These are phyloP conservation scores for Candolleomyces eurysporus DNA, from an alignment of 768 basidiomycete species.

Conservation along the genomic window DNA sequence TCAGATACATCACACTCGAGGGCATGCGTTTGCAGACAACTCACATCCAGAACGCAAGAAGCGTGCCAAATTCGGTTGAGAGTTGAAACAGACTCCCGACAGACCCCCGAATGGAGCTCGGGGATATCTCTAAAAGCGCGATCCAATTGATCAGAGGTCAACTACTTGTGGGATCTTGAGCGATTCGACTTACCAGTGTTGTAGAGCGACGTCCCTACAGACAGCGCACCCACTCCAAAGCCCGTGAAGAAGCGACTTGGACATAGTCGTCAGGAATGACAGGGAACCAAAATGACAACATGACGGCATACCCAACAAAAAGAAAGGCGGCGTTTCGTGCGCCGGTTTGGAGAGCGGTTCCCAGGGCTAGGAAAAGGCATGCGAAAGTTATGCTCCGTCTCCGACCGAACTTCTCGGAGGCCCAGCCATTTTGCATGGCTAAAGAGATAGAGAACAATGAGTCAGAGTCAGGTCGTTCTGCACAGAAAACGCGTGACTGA, in stretches of 20 bases:
- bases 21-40: not conserved
- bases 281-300: not conserved
- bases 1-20: not conserved
- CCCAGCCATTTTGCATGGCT: constrained; percentile 1
- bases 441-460: not conserved
- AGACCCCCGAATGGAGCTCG: constrained; percentile 1
- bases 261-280: not conserved
- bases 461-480: no score
- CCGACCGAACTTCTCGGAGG: constrained; percentile 3
- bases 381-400: not conserved
- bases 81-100: constrained; percentile 1
- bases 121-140: not conserved
- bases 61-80: not conserved
- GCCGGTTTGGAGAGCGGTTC: constrained; percentile 1
- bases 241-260: constrained; percentile 2
- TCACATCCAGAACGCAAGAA: constrained; percentile 4
- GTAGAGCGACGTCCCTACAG: not conserved
- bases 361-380: not conserved
- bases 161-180: no score
- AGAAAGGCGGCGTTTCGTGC: not conserved
- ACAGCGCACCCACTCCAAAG: constrained; percentile 3
- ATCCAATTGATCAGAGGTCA: not conserved
- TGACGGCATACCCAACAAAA: not conserved
- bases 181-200: not conserved
- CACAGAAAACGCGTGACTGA: not conserved